Percentiles rank a stretch among this genome's conserved stretches.
Evolutionary conservation across 1,284 basidiomycete genomes (phyloP).

Genomic region (Vanrija pseudolonga): DNA sequence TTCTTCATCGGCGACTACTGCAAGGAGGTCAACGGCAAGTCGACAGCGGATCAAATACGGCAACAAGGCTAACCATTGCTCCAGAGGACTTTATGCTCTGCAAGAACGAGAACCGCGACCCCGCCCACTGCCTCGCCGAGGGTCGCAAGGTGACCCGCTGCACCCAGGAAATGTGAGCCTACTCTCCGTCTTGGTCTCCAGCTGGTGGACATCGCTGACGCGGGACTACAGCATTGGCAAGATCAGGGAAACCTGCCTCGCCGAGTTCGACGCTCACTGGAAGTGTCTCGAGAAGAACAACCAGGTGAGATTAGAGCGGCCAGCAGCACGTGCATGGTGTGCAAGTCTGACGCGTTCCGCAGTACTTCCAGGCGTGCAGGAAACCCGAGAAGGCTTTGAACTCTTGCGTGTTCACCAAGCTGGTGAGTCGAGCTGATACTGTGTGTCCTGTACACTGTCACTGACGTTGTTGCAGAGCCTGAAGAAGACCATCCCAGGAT

Average conservation of each 20-base stretch:
- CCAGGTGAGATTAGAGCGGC: constrained; percentile 60
- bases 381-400: constrained; percentile 87
- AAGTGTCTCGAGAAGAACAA: constrained; percentile 92
- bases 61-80: not conserved
- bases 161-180: constrained; percentile 66
- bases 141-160: constrained; percentile 94
- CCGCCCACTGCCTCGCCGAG: constrained; percentile 91
- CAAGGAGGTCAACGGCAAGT: constrained; percentile 92
- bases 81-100: constrained; percentile 99
- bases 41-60: not conserved
- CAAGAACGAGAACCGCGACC: constrained; percentile 85
- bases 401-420: constrained; percentile 93
- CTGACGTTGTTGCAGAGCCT: constrained; percentile 55
- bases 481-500: constrained; percentile 86
- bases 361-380: constrained; percentile 90
- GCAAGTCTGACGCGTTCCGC: constrained; percentile 9
- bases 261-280: constrained; percentile 91
- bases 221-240: constrained; percentile 68
- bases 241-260: constrained; percentile 85
- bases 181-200: constrained; percentile 55
- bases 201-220: not conserved
- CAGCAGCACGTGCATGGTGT: not conserved
- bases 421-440: constrained; percentile 55
- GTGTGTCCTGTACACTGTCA: constrained; percentile 51
- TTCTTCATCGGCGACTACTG: constrained; percentile 97